Percentiles rank a stretch among this genome's conserved stretches.
These are phyloP conservation scores for Tylopilus intermedius DNA, from an alignment of 768 basidiomycete genomes.

Conservation along the genomic window DNA sequence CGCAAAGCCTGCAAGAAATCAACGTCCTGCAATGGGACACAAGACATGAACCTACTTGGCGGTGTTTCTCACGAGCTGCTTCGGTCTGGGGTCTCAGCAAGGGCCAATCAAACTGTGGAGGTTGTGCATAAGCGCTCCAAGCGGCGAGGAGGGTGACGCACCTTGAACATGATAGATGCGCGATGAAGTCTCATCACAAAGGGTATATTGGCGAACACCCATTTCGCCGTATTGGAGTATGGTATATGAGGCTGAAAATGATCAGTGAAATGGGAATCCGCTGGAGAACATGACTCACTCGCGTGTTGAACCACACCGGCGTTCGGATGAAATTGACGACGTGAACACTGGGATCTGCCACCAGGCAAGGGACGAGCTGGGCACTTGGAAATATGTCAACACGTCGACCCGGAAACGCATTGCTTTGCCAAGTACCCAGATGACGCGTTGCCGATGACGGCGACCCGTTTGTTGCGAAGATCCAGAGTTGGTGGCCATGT, in stretches of 20 bases:
- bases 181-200: constrained; percentile 48
- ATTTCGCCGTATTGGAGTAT: constrained; percentile 37
- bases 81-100: constrained; percentile 7
- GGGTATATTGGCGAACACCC: constrained; percentile 50
- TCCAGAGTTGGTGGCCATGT: no score
- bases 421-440: no score
- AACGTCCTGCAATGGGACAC: background rate
- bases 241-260: constrained; percentile 29
- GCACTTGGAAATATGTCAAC: no score
- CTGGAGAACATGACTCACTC: no score
- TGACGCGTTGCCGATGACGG: no score
- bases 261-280: no score
- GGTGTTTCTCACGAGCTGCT: background rate
- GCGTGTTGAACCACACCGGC: no score
- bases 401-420: no score
- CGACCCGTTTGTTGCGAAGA: no score
- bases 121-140: background rate
- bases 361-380: no score
- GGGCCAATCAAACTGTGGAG: constrained; percentile 20
- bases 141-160: constrained; percentile 8
- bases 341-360: no score
- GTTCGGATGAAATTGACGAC: no score
- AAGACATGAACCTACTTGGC: background rate
- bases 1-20: background rate
- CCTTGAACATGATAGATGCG: constrained; percentile 46